phyloP scores from a whole-genome alignment of 2,329 filamentous ascomycete genomes.

The Diaporthe destruens region DNA sequence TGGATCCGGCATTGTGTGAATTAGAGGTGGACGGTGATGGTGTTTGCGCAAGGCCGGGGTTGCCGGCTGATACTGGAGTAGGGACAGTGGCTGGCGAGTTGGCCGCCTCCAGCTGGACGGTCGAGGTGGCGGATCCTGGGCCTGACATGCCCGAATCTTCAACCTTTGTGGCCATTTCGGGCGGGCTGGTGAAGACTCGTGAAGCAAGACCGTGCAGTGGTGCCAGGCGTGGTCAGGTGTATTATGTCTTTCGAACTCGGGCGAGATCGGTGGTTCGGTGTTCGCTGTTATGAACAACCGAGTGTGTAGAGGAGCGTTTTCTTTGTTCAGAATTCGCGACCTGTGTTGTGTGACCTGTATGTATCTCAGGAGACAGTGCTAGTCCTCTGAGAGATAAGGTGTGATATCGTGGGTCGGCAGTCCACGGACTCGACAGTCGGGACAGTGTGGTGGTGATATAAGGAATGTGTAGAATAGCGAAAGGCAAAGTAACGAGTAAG shows the following conservation, averaged over 20 bases:
- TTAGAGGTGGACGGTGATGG: slow-evolving; percentile 62
- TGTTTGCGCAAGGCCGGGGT: slow-evolving; percentile 59
- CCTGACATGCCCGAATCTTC: slow-evolving; percentile 44
- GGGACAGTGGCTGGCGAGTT: slow-evolving; percentile 54
- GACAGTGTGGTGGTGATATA: slow-evolving; percentile 30
- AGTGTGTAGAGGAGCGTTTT: neutral
- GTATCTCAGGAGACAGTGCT: slow-evolving; percentile 18
- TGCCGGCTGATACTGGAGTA: slow-evolving; percentile 55
- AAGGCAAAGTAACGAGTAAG: slow-evolving; percentile 48
- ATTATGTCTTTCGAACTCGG: slow-evolving; percentile 34
- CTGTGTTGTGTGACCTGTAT: slow-evolving; percentile 22
- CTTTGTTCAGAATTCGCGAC: neutral
- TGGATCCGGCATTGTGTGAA: slow-evolving; percentile 58
- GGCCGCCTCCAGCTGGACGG: slow-evolving; percentile 49
- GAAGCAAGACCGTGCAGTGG: slow-evolving; percentile 40
- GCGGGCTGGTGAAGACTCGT: slow-evolving; percentile 42
- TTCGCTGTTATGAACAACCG: slow-evolving; percentile 25
- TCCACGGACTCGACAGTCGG: slow-evolving; percentile 29
- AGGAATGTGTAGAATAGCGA: slow-evolving; percentile 40
- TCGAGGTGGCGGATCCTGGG: slow-evolving; percentile 44
- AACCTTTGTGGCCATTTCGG: slow-evolving; percentile 54
- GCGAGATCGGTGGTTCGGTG: slow-evolving; percentile 6
- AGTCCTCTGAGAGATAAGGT: slow-evolving; percentile 24
- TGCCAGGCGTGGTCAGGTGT: slow-evolving; percentile 21
- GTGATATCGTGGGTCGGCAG: slow-evolving; percentile 25